Conservation (phyloP, 192 early-diverging fungal genomes). For the Gaertneriomyces semiglobifer region DNA sequence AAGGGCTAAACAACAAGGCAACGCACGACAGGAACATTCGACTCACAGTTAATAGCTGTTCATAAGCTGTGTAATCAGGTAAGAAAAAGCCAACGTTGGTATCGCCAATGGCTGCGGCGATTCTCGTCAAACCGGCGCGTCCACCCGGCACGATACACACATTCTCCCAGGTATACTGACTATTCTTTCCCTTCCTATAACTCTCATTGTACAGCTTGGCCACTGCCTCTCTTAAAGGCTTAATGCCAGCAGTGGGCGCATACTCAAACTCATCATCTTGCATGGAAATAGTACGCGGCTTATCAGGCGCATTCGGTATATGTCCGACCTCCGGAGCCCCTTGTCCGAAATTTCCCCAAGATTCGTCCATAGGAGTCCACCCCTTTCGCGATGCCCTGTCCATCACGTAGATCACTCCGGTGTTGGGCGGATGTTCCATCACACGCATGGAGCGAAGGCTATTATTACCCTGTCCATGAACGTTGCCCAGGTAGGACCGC, state of each 20-base stretch:
- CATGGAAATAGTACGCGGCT: conserved; percentile 27
- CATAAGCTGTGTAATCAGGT: conserved; percentile 44
- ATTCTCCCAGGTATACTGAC: conserved; percentile 52
- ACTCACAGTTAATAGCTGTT: conserved; percentile 23
- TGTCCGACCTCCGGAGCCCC: conserved; percentile 52
- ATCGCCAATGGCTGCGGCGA: conserved; percentile 49
- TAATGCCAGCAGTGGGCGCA: conserved; percentile 49
- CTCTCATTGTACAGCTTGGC: conserved; percentile 51
- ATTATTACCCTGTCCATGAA: conserved; percentile 7
- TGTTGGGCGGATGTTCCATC: conserved; percentile 44
- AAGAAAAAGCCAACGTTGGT: conserved; percentile 56
- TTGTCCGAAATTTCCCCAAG: conserved; percentile 46
- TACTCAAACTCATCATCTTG: conserved; percentile 37
- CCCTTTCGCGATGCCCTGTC: conserved; percentile 47
- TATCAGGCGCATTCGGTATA: conserved; percentile 30
- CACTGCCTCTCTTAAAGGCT: conserved; percentile 39
- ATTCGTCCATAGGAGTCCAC: conserved; percentile 34
- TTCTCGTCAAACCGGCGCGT: conserved; percentile 52
- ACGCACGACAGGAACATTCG: too few relatives aligned
- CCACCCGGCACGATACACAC: conserved; percentile 60
- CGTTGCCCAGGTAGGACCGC: conserved; percentile 41
- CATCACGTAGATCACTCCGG: conserved; percentile 57
- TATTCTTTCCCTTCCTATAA: conserved; percentile 39
- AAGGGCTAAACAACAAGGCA: not conserved
- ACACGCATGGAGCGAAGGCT: conserved; percentile 19